phyloP scores from a whole-genome alignment of 345 rosid genomes.

The Passiflora organensis region DNA sequence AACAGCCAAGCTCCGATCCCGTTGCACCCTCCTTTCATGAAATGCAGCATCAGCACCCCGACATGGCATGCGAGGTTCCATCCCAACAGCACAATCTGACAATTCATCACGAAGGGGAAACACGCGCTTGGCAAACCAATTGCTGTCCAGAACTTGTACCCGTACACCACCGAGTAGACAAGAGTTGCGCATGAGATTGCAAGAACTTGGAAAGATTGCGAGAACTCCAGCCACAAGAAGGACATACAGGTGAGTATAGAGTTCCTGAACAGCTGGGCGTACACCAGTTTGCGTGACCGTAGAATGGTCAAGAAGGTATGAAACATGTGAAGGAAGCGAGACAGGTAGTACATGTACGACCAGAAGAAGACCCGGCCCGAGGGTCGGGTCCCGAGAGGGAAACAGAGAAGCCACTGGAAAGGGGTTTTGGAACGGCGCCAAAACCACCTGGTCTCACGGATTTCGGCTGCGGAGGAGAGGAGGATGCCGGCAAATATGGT shows the following conservation, averaged over 20 bases:
- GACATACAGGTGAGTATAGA: conserved; percentile 57
- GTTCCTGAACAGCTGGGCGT: conserved; percentile 58
- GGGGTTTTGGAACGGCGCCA: conserved; percentile 70
- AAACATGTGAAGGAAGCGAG: conserved; percentile 72
- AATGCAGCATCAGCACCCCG: conserved; percentile 62
- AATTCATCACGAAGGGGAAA: conserved; percentile 62
- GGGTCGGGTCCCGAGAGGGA: conserved; percentile 84
- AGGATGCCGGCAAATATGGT: conserved; percentile 72
- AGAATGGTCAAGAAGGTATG: conserved; percentile 58
- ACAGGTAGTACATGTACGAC: conserved; percentile 80
- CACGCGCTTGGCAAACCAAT: conserved; percentile 64
- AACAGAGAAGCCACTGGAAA: conserved; percentile 88
- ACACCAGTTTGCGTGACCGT: conserved; percentile 41
- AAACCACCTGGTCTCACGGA: conserved; percentile 80
- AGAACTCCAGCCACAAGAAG: conserved; percentile 81
- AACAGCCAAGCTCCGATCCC: conserved; percentile 88
- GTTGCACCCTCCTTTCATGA: conserved; percentile 83
- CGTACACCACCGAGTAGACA: conserved; percentile 63
- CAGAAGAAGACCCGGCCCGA: conserved; percentile 97
- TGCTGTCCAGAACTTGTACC: conserved; percentile 65
- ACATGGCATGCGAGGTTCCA: conserved; percentile 74
- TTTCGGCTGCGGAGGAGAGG: conserved; percentile 79
- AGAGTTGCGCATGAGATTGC: conserved; percentile 68
- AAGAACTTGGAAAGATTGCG: conserved; percentile 84
- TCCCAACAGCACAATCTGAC: conserved; percentile 52